phyloP scores from a whole-genome alignment of 305 asterid genomes.

The Striga hermonthica region DNA sequence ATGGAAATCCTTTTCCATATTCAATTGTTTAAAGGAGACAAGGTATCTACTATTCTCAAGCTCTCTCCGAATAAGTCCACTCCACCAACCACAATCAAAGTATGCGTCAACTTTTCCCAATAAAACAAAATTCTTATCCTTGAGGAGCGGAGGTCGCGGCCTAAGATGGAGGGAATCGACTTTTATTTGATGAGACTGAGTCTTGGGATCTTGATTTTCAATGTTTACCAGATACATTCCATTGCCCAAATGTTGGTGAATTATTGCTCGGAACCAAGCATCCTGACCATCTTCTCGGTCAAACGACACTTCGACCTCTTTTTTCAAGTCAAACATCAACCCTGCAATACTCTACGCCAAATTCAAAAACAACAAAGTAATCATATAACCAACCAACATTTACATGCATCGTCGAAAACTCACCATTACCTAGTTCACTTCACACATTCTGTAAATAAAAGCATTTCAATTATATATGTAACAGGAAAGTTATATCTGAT shows the following conservation, averaged over 20 bases:
- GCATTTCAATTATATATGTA: neutral
- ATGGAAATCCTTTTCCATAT: slow-evolving; percentile 39
- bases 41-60: slow-evolving; percentile 49
- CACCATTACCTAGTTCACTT: slow-evolving; percentile 10
- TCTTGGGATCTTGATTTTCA: slow-evolving; percentile 25
- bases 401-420: slow-evolving; percentile 22
- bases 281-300: slow-evolving; percentile 40
- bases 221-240: slow-evolving; percentile 47
- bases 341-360: slow-evolving; percentile 51
- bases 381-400: slow-evolving; percentile 21
- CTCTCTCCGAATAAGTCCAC: slow-evolving; percentile 54
- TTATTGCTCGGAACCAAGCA: slow-evolving; percentile 64
- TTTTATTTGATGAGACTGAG: slow-evolving; percentile 28
- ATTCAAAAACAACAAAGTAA: slow-evolving; percentile 32
- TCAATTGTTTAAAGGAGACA: slow-evolving; percentile 50
- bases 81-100: slow-evolving; percentile 68
- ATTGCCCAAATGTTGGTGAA: slow-evolving; percentile 40
- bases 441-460: slow-evolving; percentile 5
- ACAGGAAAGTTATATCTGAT: slow-evolving; percentile 13
- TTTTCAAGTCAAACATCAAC: slow-evolving; percentile 59
- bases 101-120: slow-evolving; percentile 75
- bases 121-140: slow-evolving; percentile 44
- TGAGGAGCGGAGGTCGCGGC: slow-evolving; percentile 72
- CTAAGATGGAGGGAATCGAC: slow-evolving; percentile 53
- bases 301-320: slow-evolving; percentile 65